These are phyloP conservation scores for Agrocybe pediades DNA, from an alignment of 768 basidiomycete species.

Conservation along the genomic window DNA sequence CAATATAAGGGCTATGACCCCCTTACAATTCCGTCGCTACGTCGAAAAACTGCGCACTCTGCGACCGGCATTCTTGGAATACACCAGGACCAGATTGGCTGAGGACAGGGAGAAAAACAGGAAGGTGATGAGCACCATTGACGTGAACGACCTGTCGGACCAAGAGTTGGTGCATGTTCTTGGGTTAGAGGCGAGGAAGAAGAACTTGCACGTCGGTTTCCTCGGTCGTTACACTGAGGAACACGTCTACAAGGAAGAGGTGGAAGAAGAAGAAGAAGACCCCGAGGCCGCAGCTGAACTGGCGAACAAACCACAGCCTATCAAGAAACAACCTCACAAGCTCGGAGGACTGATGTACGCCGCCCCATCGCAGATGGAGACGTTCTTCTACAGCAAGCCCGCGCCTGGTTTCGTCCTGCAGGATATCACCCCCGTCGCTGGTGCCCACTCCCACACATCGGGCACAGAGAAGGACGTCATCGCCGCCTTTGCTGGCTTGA, in stretches of 20 bases:
- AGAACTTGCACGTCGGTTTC: conserved; percentile 22
- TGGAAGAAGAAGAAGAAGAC: conserved; percentile 10
- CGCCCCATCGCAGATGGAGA: conserved; percentile 53
- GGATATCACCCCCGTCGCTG: conserved; percentile 7
- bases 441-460: neutral
- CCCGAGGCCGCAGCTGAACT: conserved; percentile 1
- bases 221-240: conserved; percentile 20
- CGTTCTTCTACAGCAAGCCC: conserved; percentile 47
- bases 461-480: conserved; percentile 17
- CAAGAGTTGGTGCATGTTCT: conserved; percentile 15
- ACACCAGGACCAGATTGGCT: conserved; percentile 29
- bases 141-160: conserved; percentile 9
- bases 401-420: conserved; percentile 63
- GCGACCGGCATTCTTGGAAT: conserved; percentile 57
- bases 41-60: conserved; percentile 56
- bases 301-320: conserved; percentile 29
- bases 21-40: conserved; percentile 58
- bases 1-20: conserved; percentile 65
- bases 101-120: conserved; percentile 14
- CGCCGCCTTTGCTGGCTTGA: conserved; percentile 49
- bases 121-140: neutral
- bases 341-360: conserved; percentile 66
- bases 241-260: conserved; percentile 10
- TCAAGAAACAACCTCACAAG: conserved; percentile 68
- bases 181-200: conserved; percentile 9